A percentile compares a stretch with the other conserved stretches of the same genome.
Evolutionary conservation across 257 asterid genomes (phyloP).

Genomic region (Anisodus acutangulus): DNA sequence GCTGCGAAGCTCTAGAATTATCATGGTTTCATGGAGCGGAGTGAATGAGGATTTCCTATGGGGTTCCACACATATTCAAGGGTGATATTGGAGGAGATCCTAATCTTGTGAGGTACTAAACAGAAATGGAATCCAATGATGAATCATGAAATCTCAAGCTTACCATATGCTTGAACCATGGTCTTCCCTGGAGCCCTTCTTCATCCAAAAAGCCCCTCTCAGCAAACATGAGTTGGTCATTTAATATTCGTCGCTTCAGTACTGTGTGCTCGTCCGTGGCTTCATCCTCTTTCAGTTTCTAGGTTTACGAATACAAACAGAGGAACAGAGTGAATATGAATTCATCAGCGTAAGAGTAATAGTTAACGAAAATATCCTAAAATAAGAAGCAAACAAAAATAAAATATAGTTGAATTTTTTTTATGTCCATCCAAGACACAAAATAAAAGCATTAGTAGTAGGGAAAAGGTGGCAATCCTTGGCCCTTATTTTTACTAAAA

Average conservation of each 20-base stretch:
- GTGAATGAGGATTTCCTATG: not conserved
- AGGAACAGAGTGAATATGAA: not conserved
- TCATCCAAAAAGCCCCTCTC: constrained; percentile 89
- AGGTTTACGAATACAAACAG: constrained; percentile 21
- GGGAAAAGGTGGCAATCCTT: not conserved
- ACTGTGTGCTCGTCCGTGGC: constrained; percentile 39
- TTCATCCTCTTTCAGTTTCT: constrained; percentile 57
- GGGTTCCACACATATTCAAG: constrained; percentile 11
- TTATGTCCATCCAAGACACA: not conserved
- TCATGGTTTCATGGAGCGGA: not conserved
- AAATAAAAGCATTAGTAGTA: not conserved
- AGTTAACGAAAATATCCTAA: not conserved
- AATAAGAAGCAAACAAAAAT: constrained; percentile 4
- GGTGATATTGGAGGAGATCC: not conserved
- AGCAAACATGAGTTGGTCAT: constrained; percentile 76
- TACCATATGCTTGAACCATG: constrained; percentile 94
- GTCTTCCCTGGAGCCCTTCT: constrained; percentile 70
- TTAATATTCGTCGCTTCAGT: constrained; percentile 62
- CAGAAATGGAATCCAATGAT: not conserved
- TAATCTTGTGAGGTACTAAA: not conserved
- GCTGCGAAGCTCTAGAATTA: not conserved
- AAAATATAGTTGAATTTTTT: not conserved
- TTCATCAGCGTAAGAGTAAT: not conserved
- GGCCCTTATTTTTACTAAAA: not conserved
- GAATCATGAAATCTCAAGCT: constrained; percentile 32